Percentiles rank a stretch among this genome's conserved stretches.
Evolutionary conservation across 495 filamentous ascomycete species (phyloP).

Genomic region (Talaromyces trachyspermus): DNA sequence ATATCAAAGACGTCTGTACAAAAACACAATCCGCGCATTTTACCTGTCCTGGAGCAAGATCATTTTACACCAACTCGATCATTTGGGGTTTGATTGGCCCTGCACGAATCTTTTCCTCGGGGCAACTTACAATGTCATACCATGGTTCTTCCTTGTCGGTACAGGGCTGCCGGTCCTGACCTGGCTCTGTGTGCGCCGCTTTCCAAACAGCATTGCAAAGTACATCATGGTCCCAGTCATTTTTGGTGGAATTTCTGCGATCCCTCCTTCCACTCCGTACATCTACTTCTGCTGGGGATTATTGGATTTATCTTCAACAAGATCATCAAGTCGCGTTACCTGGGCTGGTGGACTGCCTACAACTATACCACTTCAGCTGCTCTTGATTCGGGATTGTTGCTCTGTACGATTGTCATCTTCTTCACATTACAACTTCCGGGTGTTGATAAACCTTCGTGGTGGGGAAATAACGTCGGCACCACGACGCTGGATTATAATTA

Average conservation of each 20-base stretch:
- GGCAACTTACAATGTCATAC: conserved; percentile 26
- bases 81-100: conserved; percentile 40
- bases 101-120: conserved; percentile 32
- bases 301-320: conserved; percentile 57
- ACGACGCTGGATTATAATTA: too few relatives aligned
- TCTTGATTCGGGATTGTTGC: conserved; percentile 59
- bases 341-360: conserved; percentile 60
- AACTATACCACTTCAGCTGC: conserved; percentile 60
- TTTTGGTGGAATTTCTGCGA: conserved; percentile 34
- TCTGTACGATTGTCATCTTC: conserved; percentile 49
- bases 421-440: conserved; percentile 46
- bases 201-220: conserved; percentile 29
- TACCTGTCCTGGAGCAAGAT: conserved; percentile 45
- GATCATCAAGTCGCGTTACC: conserved; percentile 46
- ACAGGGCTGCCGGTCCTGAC: conserved; percentile 23
- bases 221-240: conserved; percentile 40
- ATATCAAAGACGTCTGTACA: conserved; percentile 38
- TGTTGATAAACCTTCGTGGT: too few relatives aligned
- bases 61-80: conserved; percentile 41
- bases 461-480: too few relatives aligned
- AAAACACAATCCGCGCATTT: conserved; percentile 34
- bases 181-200: conserved; percentile 29
- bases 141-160: conserved; percentile 37
- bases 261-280: conserved; percentile 35
- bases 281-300: conserved; percentile 43